phyloP scores from a whole-genome alignment of 176 grass and related monocot species.

The Areca catechu region DNA sequence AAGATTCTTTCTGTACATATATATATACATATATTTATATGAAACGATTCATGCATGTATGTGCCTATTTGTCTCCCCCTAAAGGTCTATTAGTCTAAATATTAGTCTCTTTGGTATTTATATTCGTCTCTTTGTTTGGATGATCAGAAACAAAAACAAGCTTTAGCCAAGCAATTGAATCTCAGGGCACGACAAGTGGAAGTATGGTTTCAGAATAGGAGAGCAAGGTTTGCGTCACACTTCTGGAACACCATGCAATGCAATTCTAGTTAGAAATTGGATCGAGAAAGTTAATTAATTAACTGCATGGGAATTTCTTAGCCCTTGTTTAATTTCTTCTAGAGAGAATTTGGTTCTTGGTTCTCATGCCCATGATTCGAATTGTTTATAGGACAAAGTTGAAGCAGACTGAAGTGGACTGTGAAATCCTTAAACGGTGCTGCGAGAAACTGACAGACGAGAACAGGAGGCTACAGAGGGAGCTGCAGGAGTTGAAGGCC shows the following conservation, averaged over 20 bases:
- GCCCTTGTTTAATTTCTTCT: too few species aligned
- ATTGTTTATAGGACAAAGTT: constrained; percentile 72
- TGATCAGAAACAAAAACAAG: constrained; percentile 92
- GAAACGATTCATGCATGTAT: constrained; percentile 1
- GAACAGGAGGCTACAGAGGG: constrained; percentile 73
- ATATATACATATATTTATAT: neutral
- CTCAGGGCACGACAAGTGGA: constrained; percentile 93
- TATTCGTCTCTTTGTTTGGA: constrained; percentile 14
- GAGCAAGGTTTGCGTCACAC: constrained; percentile 56
- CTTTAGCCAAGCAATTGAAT: constrained; percentile 83
- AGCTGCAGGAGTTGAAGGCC: constrained; percentile 56
- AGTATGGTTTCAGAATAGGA: constrained; percentile 98
- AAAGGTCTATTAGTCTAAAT: constrained; percentile 2
- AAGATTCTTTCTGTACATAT: neutral
- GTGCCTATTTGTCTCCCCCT: neutral
- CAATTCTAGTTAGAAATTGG: too few species aligned
- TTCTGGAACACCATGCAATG: too few species aligned
- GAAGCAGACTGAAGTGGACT: constrained; percentile 95
- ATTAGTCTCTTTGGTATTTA: neutral
- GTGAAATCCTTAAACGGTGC: constrained; percentile 75
- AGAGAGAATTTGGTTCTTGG: too few species aligned
- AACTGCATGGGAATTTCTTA: too few species aligned
- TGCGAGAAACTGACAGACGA: constrained; percentile 86
- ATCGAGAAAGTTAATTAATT: too few species aligned
- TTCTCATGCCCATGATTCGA: too few species aligned